Base-by-base conservation (phyloP, 805 yeast genomes). In the Ogataea paraovalis region DNA sequence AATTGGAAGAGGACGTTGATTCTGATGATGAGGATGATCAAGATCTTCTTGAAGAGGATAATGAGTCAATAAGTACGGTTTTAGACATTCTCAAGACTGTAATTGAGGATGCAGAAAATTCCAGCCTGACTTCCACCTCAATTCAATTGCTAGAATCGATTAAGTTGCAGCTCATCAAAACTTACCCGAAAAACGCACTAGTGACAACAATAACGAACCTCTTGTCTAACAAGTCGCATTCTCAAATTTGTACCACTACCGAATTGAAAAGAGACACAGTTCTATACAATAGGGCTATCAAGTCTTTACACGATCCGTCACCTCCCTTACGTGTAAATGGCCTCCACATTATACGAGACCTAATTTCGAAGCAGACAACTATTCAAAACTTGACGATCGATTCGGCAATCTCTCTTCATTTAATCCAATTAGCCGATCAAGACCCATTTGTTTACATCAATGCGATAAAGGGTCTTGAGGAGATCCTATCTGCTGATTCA, bases 241-340 rank as follows among this genome's bases (percentile, higher is more conserved):
- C 23, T n/a, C 38, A 22, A 5, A 25, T 39, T 4, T n/a, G 28
- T 8, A 22, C 38, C 2, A 54, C 49, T 9, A 18, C 39, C 0
- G 45, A 48, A 14, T 48, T 50, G 38, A 71, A 69, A 10, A 47
- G 60, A 7, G 77, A 82, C 41, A 62, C 63, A 23, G 67, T 66
- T 21, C 51, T 65, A 0, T 66, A 85, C 41, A 74, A 76, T 14
- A 71, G 78, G 28, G 96, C 96, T 0, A 67, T 87, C 33, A 69
- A 76, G 1, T 79, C 82, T 49, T 64, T 94, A 39, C 81, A 80
- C 47, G 96, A 91, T 64, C 86, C 91, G 0, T 67, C 85, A 39
- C 83, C 87, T 3, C 96, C 98, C 0, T 78, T 92, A 2, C 72
- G 90, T 45, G 98, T 96, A 0, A 90, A 87, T 64, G 98, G 98